Percentiles rank a stretch among this genome's conserved stretches.
phyloP scores from a whole-genome alignment of 352 stramenopile genomes.

The Plasmopara halstedii region DNA sequence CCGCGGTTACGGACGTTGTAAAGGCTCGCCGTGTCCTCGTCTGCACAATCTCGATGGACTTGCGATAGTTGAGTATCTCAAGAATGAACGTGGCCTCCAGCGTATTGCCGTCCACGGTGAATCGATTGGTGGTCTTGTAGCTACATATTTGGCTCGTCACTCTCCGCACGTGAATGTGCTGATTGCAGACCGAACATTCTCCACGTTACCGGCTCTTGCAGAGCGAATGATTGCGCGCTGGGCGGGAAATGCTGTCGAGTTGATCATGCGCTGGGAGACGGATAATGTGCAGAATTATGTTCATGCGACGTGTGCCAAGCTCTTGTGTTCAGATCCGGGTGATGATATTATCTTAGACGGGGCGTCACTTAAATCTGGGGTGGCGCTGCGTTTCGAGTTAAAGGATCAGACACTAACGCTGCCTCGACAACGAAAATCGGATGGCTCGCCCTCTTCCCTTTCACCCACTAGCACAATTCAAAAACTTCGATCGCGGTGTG shows the following conservation, averaged over 20 bases:
- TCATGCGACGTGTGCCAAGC: conserved; percentile 58
- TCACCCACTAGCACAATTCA: conserved; percentile 5
- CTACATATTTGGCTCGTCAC: conserved; percentile 55
- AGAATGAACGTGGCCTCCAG: conserved; percentile 34
- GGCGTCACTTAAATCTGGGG: conserved; percentile 75
- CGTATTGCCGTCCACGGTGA: conserved; percentile 76
- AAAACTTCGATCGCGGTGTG: conserved; percentile 6
- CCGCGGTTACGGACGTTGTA: conserved; percentile 72
- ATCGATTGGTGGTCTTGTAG: conserved; percentile 74
- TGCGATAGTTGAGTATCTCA: conserved; percentile 70
- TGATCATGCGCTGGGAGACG: conserved; percentile 74
- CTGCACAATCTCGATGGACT: conserved; percentile 61
- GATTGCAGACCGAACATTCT: conserved; percentile 76
- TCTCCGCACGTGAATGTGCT: conserved; percentile 56
- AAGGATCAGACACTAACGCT: conserved; percentile 35
- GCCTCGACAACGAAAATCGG: conserved; percentile 15
- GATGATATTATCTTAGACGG: conserved; percentile 82
- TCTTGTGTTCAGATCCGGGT: conserved; percentile 73
- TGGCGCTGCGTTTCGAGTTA: conserved; percentile 59
- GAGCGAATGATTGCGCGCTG: conserved; percentile 72
- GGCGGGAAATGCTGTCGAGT: conserved; percentile 53
- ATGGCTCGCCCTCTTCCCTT: conserved; percentile 8
- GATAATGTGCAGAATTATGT: conserved; percentile 75
- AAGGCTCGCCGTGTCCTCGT: conserved; percentile 45
- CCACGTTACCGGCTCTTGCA: conserved; percentile 66